Base-by-base conservation (phyloP, 352 stramenopile genomes). In the Aphanomyces euteiches region DNA sequence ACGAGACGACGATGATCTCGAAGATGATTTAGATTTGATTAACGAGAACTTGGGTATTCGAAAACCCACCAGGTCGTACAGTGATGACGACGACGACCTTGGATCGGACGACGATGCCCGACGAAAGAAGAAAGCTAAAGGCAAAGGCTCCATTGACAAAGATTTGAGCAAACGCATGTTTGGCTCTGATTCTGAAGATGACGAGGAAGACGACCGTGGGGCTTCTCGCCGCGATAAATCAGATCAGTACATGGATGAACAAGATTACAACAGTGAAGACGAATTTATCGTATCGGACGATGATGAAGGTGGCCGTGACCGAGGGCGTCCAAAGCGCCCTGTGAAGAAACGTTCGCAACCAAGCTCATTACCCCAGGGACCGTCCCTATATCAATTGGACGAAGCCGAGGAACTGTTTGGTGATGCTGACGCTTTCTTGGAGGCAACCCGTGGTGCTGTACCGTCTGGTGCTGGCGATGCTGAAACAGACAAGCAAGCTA, bases 281-380 rank as follows among this genome's bases (percentile, higher is more conserved):
- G 88, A 94, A 63, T 96, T 96, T 45, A 96, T 96, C 47, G 88
- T 96, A 10, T 87, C 93, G 50, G 88, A 96, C 54, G 88, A 96
- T 45, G 88, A 96, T 75, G 88, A 96, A 80, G 85, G 87, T 34
- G 82, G 85, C 5, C 85, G 92, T 45, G 82, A 82, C 15, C 83
- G 81, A 7, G 84, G 87, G 34, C 83, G 88, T n/a, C 80, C 83
- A 45, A 57, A 71, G 28, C 81, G 86, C n/a, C 90, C 67, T 12
- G 39, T 56, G 3, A 67, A 56, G 21, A 61, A 58, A 21, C 40
- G 90, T 72, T 79, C 90, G 67, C 84, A 84, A 53, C 80, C 84
- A 13, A 79, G 91, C 3, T 53, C 80, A 3, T 90, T 87, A 4
- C 92, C 93, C 83, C 85, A 94, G 68, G 88, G 88, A 8, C 88